Evolutionary conservation across 139 green algal species (phyloP), one percentile per base, ranked within the genome.

Genomic region (Chara braunii): DNA sequence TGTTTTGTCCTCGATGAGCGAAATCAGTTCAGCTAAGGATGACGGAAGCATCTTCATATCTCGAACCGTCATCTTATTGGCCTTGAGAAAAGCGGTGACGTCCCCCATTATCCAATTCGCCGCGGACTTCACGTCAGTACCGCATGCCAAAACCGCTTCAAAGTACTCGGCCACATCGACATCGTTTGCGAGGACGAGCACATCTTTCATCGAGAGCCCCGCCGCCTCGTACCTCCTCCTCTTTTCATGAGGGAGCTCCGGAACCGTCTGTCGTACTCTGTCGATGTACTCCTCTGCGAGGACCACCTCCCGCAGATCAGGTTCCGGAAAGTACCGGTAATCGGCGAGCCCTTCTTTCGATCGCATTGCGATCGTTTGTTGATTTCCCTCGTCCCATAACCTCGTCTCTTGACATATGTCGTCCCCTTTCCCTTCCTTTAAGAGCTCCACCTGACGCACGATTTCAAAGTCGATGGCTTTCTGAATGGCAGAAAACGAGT

Each of bases 281-380:
- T 71, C 45, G 5, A 78, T 30, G 29, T 60, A 75, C 26, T 31
- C 48, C 1, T 68, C 48, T 6, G 31, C 26, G 18, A 77, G 37
- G 32, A 64, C 26, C 37, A 97, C 52, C 7, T 85, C 80, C 4
- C 83, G 88, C 35, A 98, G 78, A 69, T 98, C 92, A 1, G 92
- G 92, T 82, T 98, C 92, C 3, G 91, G 90, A 74, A 98, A 97
- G 80, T 97, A 98, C 30, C 92, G 75, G 83, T 98, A 98, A 72
- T 98, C 92, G 3, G 92, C 92, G 44, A 95, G 78, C 1, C 91
- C 91, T 77, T 98, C 91, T 73, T 97, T 98, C 9, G 26, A n/a
- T n/a, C 60, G 3, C 60, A 69, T 69, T 22, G 50, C 31, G 26
- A 28, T 24, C 7, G 32, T 65, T 9, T 29, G 32, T 42, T 65